Evolutionary conservation across 129 eudicot genomes (phyloP), one percentile per base, ranked within the genome.

Genomic region (Pseudognaphalium luteoalbum): DNA sequence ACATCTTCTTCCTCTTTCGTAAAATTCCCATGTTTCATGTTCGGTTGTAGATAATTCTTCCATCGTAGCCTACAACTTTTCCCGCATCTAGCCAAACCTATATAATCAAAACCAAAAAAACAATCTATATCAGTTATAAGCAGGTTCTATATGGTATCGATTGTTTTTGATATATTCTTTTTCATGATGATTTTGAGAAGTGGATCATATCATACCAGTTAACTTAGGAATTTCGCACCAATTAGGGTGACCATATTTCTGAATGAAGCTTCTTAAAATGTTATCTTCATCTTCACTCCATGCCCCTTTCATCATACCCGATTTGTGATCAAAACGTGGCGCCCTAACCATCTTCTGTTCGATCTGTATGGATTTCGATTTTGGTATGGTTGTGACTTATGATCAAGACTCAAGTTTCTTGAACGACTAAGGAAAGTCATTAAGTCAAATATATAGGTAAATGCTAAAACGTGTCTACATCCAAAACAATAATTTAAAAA

Each of bases 21-120:
- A 42, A 69, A 81, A 56, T 63, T 81, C n/a, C 81, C 85, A 32
- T 42, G 85, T 70, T 76, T 81, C 35, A 81, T 19, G 9, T 81
- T 28, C 20, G 81, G 85, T 21, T 73, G 67, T 15, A 81, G 59
- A 54, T 81, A 81, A 70, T 81, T 81, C 73, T 76, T 75, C 85
- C 81, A 81, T 25, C 85, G 63, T 7, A 87, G 66, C 80, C 91
- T 87, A 39, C 91, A 87, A 67, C 91, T 87, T 74, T 84, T 87
- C 57, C 85, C 85, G 14, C 85, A 81, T 81, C 85, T 81, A 47
- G 74, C 19, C 72, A 81, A 65, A 63, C 85, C 85, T 81, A 69
- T 35, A 39, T 6, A 47, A 16, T 35, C 8, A 19, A 41, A 3
- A 30, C 28, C 19, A 17, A 7, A 25, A 1, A 33, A 32, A n/a